Base-by-base conservation (phyloP, 805 yeast genomes). In the Wickerhamiella qilinensis region DNA sequence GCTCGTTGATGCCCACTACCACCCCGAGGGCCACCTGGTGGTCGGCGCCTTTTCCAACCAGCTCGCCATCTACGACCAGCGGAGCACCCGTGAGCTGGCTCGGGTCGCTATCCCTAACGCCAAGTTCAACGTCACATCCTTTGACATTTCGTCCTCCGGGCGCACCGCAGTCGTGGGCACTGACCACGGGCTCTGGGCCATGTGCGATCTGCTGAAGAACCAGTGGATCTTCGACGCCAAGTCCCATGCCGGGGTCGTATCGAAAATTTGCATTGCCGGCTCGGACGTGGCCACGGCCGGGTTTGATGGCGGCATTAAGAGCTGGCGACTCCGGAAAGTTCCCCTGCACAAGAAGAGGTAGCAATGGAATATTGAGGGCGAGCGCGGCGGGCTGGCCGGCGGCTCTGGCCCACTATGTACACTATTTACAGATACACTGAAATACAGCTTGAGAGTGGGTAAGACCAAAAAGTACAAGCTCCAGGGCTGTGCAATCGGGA, bases 141-240 rank as follows among this genome's bases (percentile, higher is more conserved):
- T 47, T 9, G 47, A 38, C 16, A 30, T 46, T 2, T 36, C 46
- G 1, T 12, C 30, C 3, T 47, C 51, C 1, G 52, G 51, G 6
- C 40, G 50, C 3, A n/a, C 46, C 16, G 48, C 43, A 2, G 32
- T 44, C n/a, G 24, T 33, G 3, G 52, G 52, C 15, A 19, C 38
- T 3, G 46, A 38, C 3, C 17, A 14, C 3, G 51, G 51, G 11
- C n/a, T n/a, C 21, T 25, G 39, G 7, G 27, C 28, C 4, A 32
- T 46, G 3, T 5, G 46, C 21, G 52, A 48, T 30, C 22, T 40
- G n/a, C 27, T 42, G 3, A 37, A 35, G 16, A 37, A 40, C 24
- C 31, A 37, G 16, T 35, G 38, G 33, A 14, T 39, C 8, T 27
- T 31, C n/a, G 29, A 27, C 2, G 41, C 38, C 30, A 32, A 36